Evolutionary conservation across 331 rosid species (phyloP).

Genomic region (Pyracantha coccinea): DNA sequence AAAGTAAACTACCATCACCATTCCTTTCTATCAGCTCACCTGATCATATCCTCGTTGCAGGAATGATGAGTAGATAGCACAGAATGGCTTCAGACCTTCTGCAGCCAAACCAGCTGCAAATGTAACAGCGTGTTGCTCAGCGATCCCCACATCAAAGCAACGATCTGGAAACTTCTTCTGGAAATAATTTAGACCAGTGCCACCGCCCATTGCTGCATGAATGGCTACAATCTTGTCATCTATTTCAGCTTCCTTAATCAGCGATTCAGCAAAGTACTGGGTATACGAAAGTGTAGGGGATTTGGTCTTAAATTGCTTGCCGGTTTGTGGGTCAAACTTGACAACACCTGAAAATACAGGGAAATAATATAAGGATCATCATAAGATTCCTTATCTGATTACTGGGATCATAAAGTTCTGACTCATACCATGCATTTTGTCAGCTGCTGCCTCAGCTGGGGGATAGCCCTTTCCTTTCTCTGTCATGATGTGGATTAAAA

Average conservation of each 20-base stretch:
- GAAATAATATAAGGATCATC: constrained; percentile 8
- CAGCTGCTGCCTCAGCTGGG: constrained; percentile 74
- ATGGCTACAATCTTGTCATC: constrained; percentile 72
- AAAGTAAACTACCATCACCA: not conserved
- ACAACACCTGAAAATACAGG: constrained; percentile 55
- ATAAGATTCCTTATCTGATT: constrained; percentile 3
- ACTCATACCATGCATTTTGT: constrained; percentile 69
- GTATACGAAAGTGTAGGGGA: constrained; percentile 63
- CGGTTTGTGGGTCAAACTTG: constrained; percentile 74
- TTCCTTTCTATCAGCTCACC: constrained; percentile 28
- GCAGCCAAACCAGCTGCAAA: constrained; percentile 93
- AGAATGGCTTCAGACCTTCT: constrained; percentile 90
- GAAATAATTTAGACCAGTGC: constrained; percentile 81
- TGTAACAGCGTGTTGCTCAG: constrained; percentile 90
- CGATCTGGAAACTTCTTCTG: constrained; percentile 76
- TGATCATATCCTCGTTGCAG: constrained; percentile 93
- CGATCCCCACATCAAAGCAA: constrained; percentile 89
- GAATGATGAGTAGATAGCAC: constrained; percentile 76
- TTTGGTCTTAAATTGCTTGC: constrained; percentile 61
- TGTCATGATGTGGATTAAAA: constrained; percentile 65
- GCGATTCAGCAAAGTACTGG: constrained; percentile 74
- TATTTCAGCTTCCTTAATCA: constrained; percentile 74
- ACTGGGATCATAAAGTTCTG: not conserved
- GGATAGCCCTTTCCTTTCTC: constrained; percentile 88
- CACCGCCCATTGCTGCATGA: constrained; percentile 96